Base-by-base conservation (phyloP, 176 grass and related monocot genomes). In the Musa itinerans region DNA sequence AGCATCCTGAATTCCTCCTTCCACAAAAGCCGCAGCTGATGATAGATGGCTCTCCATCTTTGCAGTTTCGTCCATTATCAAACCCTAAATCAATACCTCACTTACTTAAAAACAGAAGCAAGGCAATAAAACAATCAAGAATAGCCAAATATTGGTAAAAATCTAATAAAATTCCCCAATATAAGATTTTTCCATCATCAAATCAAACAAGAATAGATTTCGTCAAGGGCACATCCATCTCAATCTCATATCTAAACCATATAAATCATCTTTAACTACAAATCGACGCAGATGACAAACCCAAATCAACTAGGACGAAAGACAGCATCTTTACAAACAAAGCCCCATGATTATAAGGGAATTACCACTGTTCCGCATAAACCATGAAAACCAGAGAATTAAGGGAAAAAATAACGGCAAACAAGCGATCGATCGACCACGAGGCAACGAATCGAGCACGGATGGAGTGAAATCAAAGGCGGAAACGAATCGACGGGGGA, bases 1-100 rank as follows among this genome's bases (percentile, higher is more conserved):
- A 21, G 90, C 90, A 82, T 98, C 95, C 72, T 98, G 95, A 81
- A 87, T 81, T 20, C 95, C 95, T 79, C 90, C 95, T 76, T 93
- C 90, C 15, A 98, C 95, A 75, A 98, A 98, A 75, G 95, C 90
- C 10, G 78, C 86, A 16, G 95, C 55, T 21, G 95, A 98, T 74
- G 88, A 82, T 72, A 78, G 73, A 49, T 85, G 83, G 78, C 75
- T 69, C 80, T 98, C 95, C 78, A 93, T 87, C 65, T 91, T 89
- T 48, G 81, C 84, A 54, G 77, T 89, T 54, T 89, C 80, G 53
- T 86, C 83, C 68, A 70, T 70, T 5, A 17, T 1, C 3, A 50
- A 70, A 70, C 23, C 43, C 68, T 51, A 48, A 70, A 50, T n/a
- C 68, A 10, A 11, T 43, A 52, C 34, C 67, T 50, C 67, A 50